Percentiles rank a stretch among this genome's conserved stretches.
Evolutionary conservation across 139 green algal species (phyloP).

Genomic region (Tetraselmis striata): DNA sequence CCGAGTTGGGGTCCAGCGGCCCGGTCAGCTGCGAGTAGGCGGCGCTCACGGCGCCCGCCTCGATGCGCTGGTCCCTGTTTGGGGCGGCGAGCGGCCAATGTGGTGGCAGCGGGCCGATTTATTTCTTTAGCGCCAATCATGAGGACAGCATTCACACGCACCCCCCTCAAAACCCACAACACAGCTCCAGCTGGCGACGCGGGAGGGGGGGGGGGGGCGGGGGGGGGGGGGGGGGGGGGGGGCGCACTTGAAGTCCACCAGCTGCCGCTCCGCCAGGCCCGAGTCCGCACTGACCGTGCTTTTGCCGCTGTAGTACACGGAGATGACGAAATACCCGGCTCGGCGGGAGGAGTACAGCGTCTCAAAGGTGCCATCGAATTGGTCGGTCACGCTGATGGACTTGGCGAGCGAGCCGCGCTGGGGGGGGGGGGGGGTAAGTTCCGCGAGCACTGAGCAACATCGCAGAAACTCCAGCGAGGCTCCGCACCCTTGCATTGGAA

Average conservation of each 20-base stretch:
- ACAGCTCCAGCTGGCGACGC: too few relatives aligned
- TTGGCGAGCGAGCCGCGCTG: conserved; percentile 4
- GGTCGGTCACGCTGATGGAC: conserved; percentile 1
- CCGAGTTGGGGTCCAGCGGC: background rate
- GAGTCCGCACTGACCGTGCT: background rate
- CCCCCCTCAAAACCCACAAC: too few relatives aligned
- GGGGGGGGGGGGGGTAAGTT: background rate
- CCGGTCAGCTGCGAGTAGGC: background rate
- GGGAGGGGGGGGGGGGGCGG: background rate
- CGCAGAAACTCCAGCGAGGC: too few relatives aligned
- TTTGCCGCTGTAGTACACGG: background rate
- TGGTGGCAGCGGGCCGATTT: background rate
- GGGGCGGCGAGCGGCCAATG: background rate
- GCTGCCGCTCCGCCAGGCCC: background rate
- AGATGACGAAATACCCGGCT: background rate
- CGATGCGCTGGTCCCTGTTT: background rate
- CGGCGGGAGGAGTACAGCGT: background rate
- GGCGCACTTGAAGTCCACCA: background rate
- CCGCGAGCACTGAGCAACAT: background rate
- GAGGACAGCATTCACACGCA: too few relatives aligned
- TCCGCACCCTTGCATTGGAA: too few relatives aligned
- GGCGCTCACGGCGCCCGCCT: background rate
- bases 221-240: too few relatives aligned
- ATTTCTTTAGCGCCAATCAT: too few relatives aligned
- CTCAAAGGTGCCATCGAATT: background rate